Percentiles rank a stretch among this genome's conserved stretches.
These are phyloP conservation scores for Cladosporium oxysporum DNA, from an alignment of 2,329 filamentous ascomycete genomes.

Conservation along the genomic window DNA sequence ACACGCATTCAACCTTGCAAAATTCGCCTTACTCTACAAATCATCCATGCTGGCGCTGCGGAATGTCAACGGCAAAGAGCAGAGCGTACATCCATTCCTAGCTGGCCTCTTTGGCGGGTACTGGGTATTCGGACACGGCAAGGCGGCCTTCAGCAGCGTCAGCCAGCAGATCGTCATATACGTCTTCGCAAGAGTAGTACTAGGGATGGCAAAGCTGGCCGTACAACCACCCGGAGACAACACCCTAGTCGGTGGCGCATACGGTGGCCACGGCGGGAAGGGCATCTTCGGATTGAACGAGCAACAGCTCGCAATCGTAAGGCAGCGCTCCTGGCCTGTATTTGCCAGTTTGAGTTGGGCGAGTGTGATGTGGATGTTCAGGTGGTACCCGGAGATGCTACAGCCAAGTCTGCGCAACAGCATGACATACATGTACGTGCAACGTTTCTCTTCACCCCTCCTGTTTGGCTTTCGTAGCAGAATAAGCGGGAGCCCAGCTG, in stretches of 20 bases:
- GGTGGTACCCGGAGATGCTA: slow-evolving; percentile 85
- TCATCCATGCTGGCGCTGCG: slow-evolving; percentile 73
- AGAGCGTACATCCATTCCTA: slow-evolving; percentile 79
- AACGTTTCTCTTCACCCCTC: slow-evolving; percentile 13
- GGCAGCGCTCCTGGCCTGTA: slow-evolving; percentile 79
- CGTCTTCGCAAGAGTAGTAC: slow-evolving; percentile 86
- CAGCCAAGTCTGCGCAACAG: slow-evolving; percentile 89
- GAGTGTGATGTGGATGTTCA: slow-evolving; percentile 91
- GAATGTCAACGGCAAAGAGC: slow-evolving; percentile 55
- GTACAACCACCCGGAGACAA: slow-evolving; percentile 61
- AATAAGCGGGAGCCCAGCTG: not conserved
- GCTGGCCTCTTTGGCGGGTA: slow-evolving; percentile 89
- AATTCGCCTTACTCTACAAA: slow-evolving; percentile 92
- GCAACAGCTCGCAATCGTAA: slow-evolving; percentile 41
- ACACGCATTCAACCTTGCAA: slow-evolving; percentile 88
- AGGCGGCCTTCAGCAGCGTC: slow-evolving; percentile 66
- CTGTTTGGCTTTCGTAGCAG: slow-evolving; percentile 13
- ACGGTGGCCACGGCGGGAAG: slow-evolving; percentile 43
- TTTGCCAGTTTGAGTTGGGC: slow-evolving; percentile 93
- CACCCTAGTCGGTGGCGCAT: slow-evolving; percentile 39
- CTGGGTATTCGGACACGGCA: slow-evolving; percentile 82
- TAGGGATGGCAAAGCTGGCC: slow-evolving; percentile 80
- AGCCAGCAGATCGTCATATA: slow-evolving; percentile 99
- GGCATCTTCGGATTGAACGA: slow-evolving; percentile 45
- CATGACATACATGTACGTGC: slow-evolving; percentile 92